Evolutionary conservation across 2,329 filamentous ascomycete genomes (phyloP), one percentile per base, ranked within the genome.

Genomic region (Colletotrichum sp.): DNA sequence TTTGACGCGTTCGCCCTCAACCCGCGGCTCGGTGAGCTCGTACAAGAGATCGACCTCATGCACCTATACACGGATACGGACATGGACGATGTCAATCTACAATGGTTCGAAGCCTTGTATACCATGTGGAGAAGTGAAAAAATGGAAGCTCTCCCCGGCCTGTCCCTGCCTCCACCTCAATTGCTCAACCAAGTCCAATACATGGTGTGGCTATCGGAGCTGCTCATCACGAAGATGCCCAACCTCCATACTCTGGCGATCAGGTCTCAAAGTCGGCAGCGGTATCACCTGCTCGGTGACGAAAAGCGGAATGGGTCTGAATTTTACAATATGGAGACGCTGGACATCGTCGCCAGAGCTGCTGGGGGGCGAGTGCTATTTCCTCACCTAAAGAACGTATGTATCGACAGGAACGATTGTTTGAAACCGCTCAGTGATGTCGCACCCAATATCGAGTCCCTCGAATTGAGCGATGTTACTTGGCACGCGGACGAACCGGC

Each of bases 391-490:
- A 26, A 59, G 13, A 26, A 0, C 9, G 55, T 59, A 0, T 30
- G 8, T 30, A 12, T 1, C 5, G 15, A 59, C 55, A 59, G 10
- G 26, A 0, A 0, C 16, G 15, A 2, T 1, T 26, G 6, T 30
- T 59, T 26, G 55, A 21, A 52, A 8, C 10, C 2, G 12, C 44
- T 52, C 44, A 52, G 44, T 52, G 1, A 52, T 1, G 44, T 5
- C 16, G 21, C 55, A 5, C 55, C 55, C 0, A 59, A 59, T 59
- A 30, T 59, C 24, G 26, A 59, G 24, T 59, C 18, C 15, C 55
- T 59, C 2, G 5, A 59, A 1, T 0, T 59, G 15, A 3, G 1
- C 26, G 55, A 4, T 2, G 0, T 8, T 5, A 0, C 4, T 8
- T 59, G 44, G n/a, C 10, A 52, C n/a, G n/a, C 0, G 44, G n/a